These are phyloP conservation scores for Diaporthe sp. DNA, from an alignment of 2,329 filamentous ascomycete genomes.

Conservation along the genomic window DNA sequence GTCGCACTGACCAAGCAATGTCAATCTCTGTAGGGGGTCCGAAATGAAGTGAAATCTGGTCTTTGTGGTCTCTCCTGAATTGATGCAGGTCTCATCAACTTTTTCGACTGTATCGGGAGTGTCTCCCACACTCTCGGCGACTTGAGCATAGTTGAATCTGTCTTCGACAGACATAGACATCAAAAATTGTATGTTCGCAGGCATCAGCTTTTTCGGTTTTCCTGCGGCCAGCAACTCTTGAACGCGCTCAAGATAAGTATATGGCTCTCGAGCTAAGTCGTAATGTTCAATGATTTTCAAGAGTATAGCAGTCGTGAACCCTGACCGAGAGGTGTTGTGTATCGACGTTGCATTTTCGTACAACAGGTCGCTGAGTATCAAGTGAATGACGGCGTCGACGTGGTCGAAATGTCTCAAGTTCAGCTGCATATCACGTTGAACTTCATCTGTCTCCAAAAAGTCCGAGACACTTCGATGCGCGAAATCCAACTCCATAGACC, in stretches of 20 bases:
- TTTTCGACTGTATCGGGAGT: too few species aligned
- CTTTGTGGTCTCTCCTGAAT: too few species aligned
- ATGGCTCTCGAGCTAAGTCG: background rate
- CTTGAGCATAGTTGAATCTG: too few species aligned
- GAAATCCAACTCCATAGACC: constrained; percentile 11
- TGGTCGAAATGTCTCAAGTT: background rate
- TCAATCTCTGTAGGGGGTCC: too few species aligned
- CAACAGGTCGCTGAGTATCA: constrained; percentile 5
- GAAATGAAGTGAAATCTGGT: too few species aligned
- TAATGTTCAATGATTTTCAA: background rate
- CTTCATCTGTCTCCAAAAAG: background rate
- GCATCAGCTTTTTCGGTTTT: background rate
- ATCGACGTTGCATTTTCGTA: background rate
- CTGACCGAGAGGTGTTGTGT: background rate
- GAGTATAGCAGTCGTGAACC: background rate
- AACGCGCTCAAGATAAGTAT: background rate
- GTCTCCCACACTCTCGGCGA: too few species aligned
- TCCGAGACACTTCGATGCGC: constrained; percentile 13
- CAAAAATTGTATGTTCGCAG: too few species aligned
- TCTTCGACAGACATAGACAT: accelerated
- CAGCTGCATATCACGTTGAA: background rate
- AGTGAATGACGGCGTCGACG: background rate
- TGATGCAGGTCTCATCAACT: too few species aligned
- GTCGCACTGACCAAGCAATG: too few species aligned
- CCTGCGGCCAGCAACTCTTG: background rate